Conservation (phyloP, 345 rosid species). For the Linum trigynum region DNA sequence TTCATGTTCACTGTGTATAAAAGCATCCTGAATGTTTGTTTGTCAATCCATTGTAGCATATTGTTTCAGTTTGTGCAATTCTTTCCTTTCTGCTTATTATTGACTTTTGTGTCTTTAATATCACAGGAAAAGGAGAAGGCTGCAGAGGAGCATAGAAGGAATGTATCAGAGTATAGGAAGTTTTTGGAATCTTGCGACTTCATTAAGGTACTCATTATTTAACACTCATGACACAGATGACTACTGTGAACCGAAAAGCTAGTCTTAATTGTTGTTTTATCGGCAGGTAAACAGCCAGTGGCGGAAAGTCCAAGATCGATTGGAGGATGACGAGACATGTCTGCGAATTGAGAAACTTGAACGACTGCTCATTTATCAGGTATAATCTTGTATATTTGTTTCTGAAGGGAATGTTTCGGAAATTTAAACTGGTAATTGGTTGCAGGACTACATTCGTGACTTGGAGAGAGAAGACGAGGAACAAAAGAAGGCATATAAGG, state of each 20-base stretch:
- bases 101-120: background rate
- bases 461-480: conserved; percentile 91
- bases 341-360: conserved; percentile 80
- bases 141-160: conserved; percentile 58
- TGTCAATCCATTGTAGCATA: background rate
- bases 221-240: background rate
- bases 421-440: conserved; percentile 18
- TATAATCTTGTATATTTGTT: conserved; percentile 13
- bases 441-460: conserved; percentile 80
- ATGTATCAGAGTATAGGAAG: conserved; percentile 58
- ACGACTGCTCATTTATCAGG: conserved; percentile 74
- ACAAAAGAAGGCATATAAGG: conserved; percentile 80
- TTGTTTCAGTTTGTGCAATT: background rate
- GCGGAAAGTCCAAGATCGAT: conserved; percentile 83
- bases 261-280: conserved; percentile 17
- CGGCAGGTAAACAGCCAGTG: conserved; percentile 76
- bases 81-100: background rate
- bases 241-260: background rate
- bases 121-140: conserved; percentile 85
- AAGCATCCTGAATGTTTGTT: background rate
- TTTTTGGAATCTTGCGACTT: conserved; percentile 84
- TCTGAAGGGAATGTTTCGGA: background rate
- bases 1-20: background rate
- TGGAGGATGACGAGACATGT: conserved; percentile 93
- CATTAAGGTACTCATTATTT: conserved; percentile 52